Conservation (phyloP, 1,139 yeast species). For the Wickerhamomyces sp. region DNA sequence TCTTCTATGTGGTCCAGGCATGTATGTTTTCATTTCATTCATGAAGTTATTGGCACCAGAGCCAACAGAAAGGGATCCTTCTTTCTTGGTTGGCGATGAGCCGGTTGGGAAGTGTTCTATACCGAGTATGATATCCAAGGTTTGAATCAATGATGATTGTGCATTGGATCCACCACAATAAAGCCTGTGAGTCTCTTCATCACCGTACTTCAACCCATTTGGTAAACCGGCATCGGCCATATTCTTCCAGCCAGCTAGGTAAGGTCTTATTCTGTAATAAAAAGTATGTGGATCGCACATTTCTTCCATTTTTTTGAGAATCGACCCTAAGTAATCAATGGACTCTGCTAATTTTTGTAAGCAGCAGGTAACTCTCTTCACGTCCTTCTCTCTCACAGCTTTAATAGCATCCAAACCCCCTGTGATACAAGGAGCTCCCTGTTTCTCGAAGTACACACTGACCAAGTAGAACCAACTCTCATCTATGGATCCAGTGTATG, state of each 20-base stretch:
- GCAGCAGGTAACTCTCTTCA: constrained; percentile 36
- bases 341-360: constrained; percentile 68
- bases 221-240: constrained; percentile 86
- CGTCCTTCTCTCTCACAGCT: constrained; percentile 41
- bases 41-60: constrained; percentile 54
- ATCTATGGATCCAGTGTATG: constrained; percentile 87
- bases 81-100: constrained; percentile 33
- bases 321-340: constrained; percentile 70
- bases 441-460: constrained; percentile 78
- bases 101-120: constrained; percentile 82
- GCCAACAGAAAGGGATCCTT: constrained; percentile 23
- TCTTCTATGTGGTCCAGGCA: constrained; percentile 82
- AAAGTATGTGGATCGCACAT: constrained; percentile 94
- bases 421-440: constrained; percentile 64
- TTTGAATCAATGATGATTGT: constrained; percentile 84
- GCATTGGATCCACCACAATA: constrained; percentile 94
- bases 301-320: constrained; percentile 81
- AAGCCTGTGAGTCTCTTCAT: constrained; percentile 49
- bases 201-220: constrained; percentile 73
- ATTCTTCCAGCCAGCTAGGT: constrained; percentile 89
- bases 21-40: constrained; percentile 78
- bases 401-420: constrained; percentile 59
- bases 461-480: constrained; percentile 93
- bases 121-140: constrained; percentile 69
- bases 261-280: constrained; percentile 82